Base-by-base conservation (phyloP, 352 stramenopile genomes). In the Globisporangium megalacanthum region DNA sequence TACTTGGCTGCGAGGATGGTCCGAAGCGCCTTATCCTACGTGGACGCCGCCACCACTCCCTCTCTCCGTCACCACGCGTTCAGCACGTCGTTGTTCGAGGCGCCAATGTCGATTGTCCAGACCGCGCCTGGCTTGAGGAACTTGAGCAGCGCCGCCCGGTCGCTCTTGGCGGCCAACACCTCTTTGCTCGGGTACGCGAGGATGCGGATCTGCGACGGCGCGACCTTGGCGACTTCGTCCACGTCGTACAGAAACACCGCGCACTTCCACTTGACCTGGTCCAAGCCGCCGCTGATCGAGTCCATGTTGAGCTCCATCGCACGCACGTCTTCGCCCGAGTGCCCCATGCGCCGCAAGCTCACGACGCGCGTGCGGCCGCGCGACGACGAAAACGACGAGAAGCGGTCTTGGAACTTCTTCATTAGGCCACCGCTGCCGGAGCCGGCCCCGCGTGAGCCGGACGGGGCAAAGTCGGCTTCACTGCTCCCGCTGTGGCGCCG, bases 181-280 rank as follows among this genome's bases (percentile, higher is more conserved):
- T 86, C 76, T 42, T 89, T 89, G 41, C 79, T 72, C 8, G 82
- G 81, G 66, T 90, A 89, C 54, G 77, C 66, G 14, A 88, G 56
- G 46, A 94, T 81, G n/a, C 72, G 73, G 64, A 92, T 94, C 64
- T 94, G 84, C 1, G 84, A 83, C 36, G 84, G 84, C 4, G 84
- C 84, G 6, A 92, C 70, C 33, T 88, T 78, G 1, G 84, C 63
- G 15, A 94, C 84, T 61, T 92, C 84, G 29, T 94, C 84, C 11
- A 85, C 70, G 44, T 94, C 84, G 56, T 91, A 94, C 42, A 94
- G 49, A 55, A 90, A 94, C 48, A 87, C 68, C 10, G 84, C 84
- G 41, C 84, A 94, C 51, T 89, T 88, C 84, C 84, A 94, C 62
- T 94, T 94, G 35, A 92, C 78, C 68, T 94, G 76, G 61, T 94